Conservation (phyloP, 2,329 filamentous ascomycete species). For the Sphaerulina vaccinii region DNA sequence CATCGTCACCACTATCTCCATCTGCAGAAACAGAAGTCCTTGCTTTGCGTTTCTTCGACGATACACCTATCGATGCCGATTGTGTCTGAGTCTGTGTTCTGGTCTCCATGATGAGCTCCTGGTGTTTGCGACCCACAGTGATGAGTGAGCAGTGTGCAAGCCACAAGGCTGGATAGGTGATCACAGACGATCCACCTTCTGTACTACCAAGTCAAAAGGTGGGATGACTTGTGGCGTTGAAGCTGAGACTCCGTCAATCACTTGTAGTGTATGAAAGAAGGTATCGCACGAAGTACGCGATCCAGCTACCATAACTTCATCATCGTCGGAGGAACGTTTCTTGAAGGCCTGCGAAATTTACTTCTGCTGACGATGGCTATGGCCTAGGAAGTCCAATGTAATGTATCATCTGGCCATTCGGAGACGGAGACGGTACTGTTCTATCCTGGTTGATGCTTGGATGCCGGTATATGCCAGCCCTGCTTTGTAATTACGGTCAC, state of each 20-base stretch:
- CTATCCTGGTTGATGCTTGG: background rate
- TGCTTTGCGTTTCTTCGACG: conserved; percentile 19
- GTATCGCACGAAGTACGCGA: no score
- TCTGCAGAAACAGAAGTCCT: conserved; percentile 19
- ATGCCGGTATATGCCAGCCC: background rate
- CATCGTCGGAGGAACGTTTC: no score
- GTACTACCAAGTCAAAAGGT: background rate
- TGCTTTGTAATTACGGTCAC: conserved; percentile 1
- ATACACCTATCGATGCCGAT: background rate
- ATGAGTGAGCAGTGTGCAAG: background rate
- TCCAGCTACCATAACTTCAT: no score
- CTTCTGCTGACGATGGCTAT: no score
- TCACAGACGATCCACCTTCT: background rate
- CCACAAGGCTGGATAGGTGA: background rate
- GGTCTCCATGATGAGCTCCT: conserved; percentile 2
- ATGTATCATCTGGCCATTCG: background rate
- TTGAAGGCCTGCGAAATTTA: no score
- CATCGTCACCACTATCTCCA: conserved; percentile 30
- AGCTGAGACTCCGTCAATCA: no score
- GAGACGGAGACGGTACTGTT: background rate
- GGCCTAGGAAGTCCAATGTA: no score
- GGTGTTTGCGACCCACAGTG: background rate
- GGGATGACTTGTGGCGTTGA: no score
- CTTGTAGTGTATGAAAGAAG: no score
- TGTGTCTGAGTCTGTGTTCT: background rate